phyloP scores from a whole-genome alignment of 2,329 filamentous ascomycete species.

The Apiospora phragmitis region DNA sequence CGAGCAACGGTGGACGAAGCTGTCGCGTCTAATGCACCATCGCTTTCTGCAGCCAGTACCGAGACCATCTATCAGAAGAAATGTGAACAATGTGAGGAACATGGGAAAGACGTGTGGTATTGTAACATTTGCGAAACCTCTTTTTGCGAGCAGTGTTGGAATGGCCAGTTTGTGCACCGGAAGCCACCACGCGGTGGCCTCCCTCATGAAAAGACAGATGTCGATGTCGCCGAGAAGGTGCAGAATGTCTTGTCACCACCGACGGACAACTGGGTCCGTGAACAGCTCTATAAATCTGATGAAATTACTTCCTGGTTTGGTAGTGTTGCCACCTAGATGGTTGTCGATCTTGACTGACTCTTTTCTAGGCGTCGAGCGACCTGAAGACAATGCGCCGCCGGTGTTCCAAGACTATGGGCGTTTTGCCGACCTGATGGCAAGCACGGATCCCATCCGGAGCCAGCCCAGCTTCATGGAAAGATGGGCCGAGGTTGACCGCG shows the following conservation, averaged over 20 bases:
- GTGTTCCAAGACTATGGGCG: slow-evolving; percentile 42
- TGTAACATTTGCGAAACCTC: slow-evolving; percentile 12
- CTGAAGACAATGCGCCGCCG: slow-evolving; percentile 18
- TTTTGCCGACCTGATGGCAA: slow-evolving; percentile 36
- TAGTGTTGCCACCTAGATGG: not conserved
- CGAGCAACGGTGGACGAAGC: not conserved
- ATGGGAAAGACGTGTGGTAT: slow-evolving; percentile 1
- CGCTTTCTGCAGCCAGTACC: not conserved
- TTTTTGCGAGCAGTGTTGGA: slow-evolving; percentile 7
- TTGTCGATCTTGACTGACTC: not conserved
- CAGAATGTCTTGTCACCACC: slow-evolving; percentile 9
- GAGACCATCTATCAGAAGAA: slow-evolving; percentile 3
- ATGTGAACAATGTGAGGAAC: slow-evolving; percentile 7
- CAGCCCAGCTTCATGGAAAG: slow-evolving; percentile 9
- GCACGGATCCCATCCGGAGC: slow-evolving; percentile 9
- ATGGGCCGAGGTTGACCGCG: slow-evolving; percentile 11
- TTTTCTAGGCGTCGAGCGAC: slow-evolving; percentile 12
- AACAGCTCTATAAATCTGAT: slow-evolving; percentile 10
- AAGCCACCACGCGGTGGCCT: slow-evolving; percentile 4
- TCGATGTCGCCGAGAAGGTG: slow-evolving; percentile 10
- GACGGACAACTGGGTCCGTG: not conserved
- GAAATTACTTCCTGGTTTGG: slow-evolving; percentile 13
- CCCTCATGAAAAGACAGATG: slow-evolving; percentile 8
- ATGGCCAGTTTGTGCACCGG: slow-evolving; percentile 7
- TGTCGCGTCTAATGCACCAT: not conserved